Conservation (phyloP, 768 basidiomycete species). For the Royoungia palumana region DNA sequence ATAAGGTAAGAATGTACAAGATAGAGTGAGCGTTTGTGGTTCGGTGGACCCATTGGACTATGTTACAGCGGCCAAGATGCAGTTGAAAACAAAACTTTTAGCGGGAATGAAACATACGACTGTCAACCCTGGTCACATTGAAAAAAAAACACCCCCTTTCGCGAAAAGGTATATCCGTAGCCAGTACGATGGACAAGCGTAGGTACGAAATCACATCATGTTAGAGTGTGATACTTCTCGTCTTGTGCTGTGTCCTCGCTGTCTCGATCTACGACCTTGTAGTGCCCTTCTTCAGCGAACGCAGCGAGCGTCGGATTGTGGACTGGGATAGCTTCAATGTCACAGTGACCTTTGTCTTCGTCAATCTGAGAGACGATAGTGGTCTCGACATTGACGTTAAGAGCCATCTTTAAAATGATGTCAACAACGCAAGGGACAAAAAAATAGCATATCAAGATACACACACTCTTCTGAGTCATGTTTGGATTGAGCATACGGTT, state of each 20-base stretch:
- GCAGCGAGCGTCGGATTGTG: conserved; percentile 5
- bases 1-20: too few species aligned
- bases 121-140: not conserved
- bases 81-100: too few species aligned
- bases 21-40: too few species aligned
- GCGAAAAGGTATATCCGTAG: conserved; percentile 10
- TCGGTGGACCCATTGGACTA: not conserved
- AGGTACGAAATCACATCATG: conserved; percentile 3
- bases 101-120: too few species aligned
- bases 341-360: conserved; percentile 20
- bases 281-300: conserved; percentile 13
- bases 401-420: conserved; percentile 3
- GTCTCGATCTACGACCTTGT: conserved; percentile 14
- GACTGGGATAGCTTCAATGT: conserved; percentile 16
- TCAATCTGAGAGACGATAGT: conserved; percentile 32
- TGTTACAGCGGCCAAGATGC: conserved; percentile 5
- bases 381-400: conserved; percentile 34
- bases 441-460: not conserved
- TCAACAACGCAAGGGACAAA: not conserved
- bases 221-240: conserved; percentile 10
- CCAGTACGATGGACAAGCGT: not conserved
- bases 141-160: not conserved
- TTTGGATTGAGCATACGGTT: conserved; percentile 22
- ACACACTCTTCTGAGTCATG: conserved; percentile 21
- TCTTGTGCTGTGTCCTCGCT: conserved; percentile 15